phyloP scores from a whole-genome alignment of 1,284 basidiomycete species.

The Pseudozyma hubeiensis region DNA sequence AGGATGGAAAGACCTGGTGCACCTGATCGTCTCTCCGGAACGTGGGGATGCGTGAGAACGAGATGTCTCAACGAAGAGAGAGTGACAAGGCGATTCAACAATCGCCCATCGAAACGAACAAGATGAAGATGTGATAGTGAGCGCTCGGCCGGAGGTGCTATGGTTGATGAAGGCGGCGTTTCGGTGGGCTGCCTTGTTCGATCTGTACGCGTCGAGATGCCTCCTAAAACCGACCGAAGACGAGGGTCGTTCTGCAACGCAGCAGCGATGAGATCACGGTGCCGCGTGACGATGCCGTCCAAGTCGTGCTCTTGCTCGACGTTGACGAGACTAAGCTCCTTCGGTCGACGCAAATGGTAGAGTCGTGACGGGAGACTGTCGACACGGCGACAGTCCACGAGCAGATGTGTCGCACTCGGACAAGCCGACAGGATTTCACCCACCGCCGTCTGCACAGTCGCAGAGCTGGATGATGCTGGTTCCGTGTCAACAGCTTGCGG shows the following conservation, averaged over 20 bases:
- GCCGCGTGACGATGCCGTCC: conserved; percentile 33
- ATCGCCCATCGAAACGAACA: conserved; percentile 38
- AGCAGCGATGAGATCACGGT: conserved; percentile 35
- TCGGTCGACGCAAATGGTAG: conserved; percentile 13
- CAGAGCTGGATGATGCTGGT: not conserved
- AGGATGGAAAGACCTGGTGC: conserved; percentile 30
- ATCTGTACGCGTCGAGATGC: not conserved
- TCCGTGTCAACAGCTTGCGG: not conserved
- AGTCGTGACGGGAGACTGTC: conserved; percentile 12
- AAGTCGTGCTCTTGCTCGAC: conserved; percentile 18
- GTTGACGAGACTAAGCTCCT: conserved; percentile 34
- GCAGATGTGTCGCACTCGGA: conserved; percentile 32
- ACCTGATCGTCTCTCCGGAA: conserved; percentile 21
- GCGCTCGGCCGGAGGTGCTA: conserved; percentile 3
- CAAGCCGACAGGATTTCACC: conserved; percentile 27
- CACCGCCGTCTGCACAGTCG: conserved; percentile 2
- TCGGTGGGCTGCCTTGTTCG: not conserved
- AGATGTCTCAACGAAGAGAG: conserved; percentile 40
- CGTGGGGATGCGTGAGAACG: conserved; percentile 35
- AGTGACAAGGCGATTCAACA: conserved; percentile 41
- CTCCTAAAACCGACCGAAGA: conserved; percentile 24
- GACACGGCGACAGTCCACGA: conserved; percentile 24
- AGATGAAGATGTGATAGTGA: conserved; percentile 45
- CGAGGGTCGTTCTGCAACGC: conserved; percentile 34
- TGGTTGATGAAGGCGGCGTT: not conserved